Evolutionary conservation across 108 stramenopile species (phyloP), one percentile per base, ranked within the genome.

Genomic region (Cyclotella sp.): DNA sequence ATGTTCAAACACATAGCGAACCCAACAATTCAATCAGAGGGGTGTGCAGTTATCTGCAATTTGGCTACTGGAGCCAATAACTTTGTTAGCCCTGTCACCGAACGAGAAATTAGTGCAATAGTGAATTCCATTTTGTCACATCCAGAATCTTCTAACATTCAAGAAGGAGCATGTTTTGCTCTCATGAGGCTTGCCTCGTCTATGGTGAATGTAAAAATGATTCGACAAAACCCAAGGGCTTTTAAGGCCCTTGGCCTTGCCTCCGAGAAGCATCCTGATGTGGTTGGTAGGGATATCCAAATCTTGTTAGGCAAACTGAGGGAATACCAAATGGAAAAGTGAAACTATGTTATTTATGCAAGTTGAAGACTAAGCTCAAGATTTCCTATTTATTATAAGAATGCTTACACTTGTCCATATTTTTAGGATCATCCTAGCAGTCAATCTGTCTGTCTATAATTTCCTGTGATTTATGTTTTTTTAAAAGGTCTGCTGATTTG

Each of bases 31-130:
- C 73, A 75, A 70, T 75, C 80, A 40, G 68, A 71, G 28, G 80
- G 80, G 45, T 75, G 73, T 52, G 73, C 67, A 27, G 69, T 81
- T 19, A 68, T 81, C 14, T 39, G 80, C 51, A 81, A 81, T 52
- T 73, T 81, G 28, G 73, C 74, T 57, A 47, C 39, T 40, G 80
- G 74, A 39, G 43, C 51, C 44, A 70, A 65, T 59, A 62, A 70
- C 45, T 57, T 68, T 46, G 60, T 75, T 9, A 26, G 14, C 22
- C 51, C 68, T 21, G 74, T 81, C 0, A 81, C 68, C 11, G 62
- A 70, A 30, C n/a, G 27, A 39, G 80, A 81, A 42, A 41, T 75
- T 47, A 54, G 65, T 47, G 62, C 64, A 21, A 58, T 81, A 1
- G 24, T 75, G 4, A 70, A 41, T 15, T 59, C 68, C 4, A 75